Conservation (phyloP, 805 yeast genomes). For the Wickerhamiella azymoides region DNA sequence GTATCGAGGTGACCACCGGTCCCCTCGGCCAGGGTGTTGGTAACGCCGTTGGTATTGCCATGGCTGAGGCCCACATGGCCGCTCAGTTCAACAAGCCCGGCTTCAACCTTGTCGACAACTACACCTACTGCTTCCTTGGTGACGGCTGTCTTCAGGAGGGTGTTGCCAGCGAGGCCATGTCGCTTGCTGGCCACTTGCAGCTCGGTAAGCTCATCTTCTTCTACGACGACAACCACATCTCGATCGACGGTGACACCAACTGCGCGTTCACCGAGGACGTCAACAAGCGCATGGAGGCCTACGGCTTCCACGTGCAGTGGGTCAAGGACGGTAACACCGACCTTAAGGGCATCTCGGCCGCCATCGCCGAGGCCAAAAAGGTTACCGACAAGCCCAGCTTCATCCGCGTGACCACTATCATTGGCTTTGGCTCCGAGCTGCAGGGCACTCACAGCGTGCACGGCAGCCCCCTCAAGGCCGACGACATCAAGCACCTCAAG, state of each 20-base stretch:
- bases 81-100: conserved; percentile 89
- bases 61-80: conserved; percentile 84
- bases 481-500: conserved; percentile 81
- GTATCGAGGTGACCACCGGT: conserved; percentile 96
- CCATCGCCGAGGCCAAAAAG: conserved; percentile 70
- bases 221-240: conserved; percentile 93
- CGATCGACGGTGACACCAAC: conserved; percentile 86
- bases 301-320: conserved; percentile 81
- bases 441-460: conserved; percentile 88
- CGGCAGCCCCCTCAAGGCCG: conserved; percentile 91
- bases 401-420: conserved; percentile 77
- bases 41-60: conserved; percentile 92
- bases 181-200: conserved; percentile 92
- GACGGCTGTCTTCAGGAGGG: conserved; percentile 99
- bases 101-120: conserved; percentile 54
- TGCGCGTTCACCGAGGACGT: conserved; percentile 93
- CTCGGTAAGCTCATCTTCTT: conserved; percentile 85
- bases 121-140: conserved; percentile 73
- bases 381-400: conserved; percentile 74
- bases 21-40: conserved; percentile 97
- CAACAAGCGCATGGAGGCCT: conserved; percentile 65
- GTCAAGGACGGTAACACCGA: conserved; percentile 76
- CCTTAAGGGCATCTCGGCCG: conserved; percentile 51
- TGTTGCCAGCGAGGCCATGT: conserved; percentile 84
- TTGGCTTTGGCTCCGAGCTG: conserved; percentile 81